phyloP scores from a whole-genome alignment of 2,329 filamentous ascomycete genomes.

The Elsinoe arachidis region DNA sequence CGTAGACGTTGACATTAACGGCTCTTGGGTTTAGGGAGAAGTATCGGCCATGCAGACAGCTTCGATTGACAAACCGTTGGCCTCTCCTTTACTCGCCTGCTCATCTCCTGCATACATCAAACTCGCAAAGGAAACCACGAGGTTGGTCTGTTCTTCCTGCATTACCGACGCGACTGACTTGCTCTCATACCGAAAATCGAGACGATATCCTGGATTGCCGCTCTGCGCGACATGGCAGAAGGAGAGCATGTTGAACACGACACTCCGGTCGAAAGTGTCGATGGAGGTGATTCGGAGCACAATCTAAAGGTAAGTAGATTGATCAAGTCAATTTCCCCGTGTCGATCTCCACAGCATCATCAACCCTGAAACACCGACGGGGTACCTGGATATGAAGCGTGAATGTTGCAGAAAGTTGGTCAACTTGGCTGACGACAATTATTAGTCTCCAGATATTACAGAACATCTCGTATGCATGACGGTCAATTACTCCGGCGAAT shows the following conservation, averaged over 20 bases:
- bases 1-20: conserved; percentile 7
- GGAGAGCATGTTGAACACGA: not conserved
- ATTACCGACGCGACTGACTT: not conserved
- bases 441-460: conserved; percentile 5
- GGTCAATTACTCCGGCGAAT: not conserved
- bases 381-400: conserved; percentile 2
- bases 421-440: conserved; percentile 2
- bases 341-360: conserved; percentile 6
- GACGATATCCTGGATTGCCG: conserved; percentile 5
- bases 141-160: conserved; percentile 11
- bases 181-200: not conserved
- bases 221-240: conserved; percentile 8
- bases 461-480: conserved; percentile 7
- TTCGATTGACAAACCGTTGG: conserved; percentile 2
- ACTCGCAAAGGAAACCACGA: conserved; percentile 7
- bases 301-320: not conserved
- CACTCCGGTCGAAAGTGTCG: not conserved
- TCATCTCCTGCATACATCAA: conserved; percentile 9
- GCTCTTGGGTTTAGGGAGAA: conserved; percentile 3
- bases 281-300: not conserved
- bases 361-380: not conserved
- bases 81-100: conserved; percentile 4
- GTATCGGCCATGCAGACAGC: conserved; percentile 10
- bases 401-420: not conserved
- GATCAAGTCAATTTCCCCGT: not conserved